A percentile compares a stretch with the other conserved stretches of the same genome.
Conservation (phyloP, 2,329 filamentous ascomycete genomes). For the Zymoseptoria passerinii region DNA sequence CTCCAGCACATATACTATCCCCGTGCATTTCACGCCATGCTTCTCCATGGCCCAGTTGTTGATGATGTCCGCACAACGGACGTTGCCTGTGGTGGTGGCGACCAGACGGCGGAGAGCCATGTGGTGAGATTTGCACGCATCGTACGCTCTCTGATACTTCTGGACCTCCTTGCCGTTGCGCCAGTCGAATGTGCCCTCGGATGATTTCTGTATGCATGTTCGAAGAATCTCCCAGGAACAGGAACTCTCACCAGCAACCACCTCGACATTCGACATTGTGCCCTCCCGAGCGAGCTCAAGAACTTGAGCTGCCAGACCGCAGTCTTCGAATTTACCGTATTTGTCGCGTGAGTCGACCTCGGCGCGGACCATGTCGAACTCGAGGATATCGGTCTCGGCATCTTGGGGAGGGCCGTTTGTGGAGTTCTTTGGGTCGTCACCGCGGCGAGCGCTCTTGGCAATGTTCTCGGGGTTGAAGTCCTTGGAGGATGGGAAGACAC, state of each 20-base stretch:
- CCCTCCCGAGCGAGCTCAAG: conserved; percentile 8
- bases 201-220: too few relatives aligned
- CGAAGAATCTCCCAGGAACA: too few relatives aligned
- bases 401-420: not conserved
- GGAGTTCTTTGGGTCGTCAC: not conserved
- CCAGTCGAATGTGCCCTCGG: conserved; percentile 12
- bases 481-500: conserved; percentile 8
- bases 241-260: too few relatives aligned
- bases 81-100: conserved; percentile 17
- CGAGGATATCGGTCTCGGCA: conserved; percentile 3
- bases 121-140: conserved; percentile 13
- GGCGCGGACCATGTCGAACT: conserved; percentile 12
- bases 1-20: conserved; percentile 13
- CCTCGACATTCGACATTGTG: conserved; percentile 3
- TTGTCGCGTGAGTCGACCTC: conserved; percentile 4
- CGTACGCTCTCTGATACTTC: conserved; percentile 9
- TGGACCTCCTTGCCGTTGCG: conserved; percentile 2
- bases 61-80: conserved; percentile 9
- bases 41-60: conserved; percentile 12
- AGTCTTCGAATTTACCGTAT: not conserved
- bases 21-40: conserved; percentile 5
- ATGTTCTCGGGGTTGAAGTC: conserved; percentile 8
- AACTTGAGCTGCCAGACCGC: conserved; percentile 1
- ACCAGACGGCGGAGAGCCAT: conserved; percentile 8
- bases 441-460: not conserved